Conservation (phyloP, 768 basidiomycete species). For the Psilocybe subaeruginosa region DNA sequence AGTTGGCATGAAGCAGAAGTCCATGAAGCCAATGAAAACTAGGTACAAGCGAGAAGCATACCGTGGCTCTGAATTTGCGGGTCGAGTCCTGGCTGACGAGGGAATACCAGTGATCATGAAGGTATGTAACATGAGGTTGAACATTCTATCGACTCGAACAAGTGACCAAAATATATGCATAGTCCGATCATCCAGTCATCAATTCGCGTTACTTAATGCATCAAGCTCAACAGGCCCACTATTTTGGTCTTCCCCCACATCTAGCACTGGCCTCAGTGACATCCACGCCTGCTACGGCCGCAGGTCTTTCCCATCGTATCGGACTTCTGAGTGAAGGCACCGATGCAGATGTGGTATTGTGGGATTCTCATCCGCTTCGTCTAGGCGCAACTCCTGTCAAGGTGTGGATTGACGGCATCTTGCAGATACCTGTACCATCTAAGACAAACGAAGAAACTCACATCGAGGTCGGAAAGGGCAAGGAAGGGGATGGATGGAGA, state of each 20-base stretch:
- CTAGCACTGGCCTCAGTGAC: constrained; percentile 70
- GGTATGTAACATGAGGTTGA: constrained; percentile 35
- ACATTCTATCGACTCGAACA: background rate
- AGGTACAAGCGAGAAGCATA: constrained; percentile 59
- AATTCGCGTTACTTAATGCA: constrained; percentile 71
- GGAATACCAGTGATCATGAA: constrained; percentile 81
- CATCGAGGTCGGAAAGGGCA: constrained; percentile 46
- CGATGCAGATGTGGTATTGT: constrained; percentile 74
- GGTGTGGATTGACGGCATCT: constrained; percentile 86
- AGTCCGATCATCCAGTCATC: constrained; percentile 62
- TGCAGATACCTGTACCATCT: constrained; percentile 60
- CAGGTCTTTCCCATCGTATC: constrained; percentile 78
- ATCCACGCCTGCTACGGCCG: constrained; percentile 61
- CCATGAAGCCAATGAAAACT: background rate
- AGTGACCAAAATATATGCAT: background rate
- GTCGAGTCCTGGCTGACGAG: constrained; percentile 72
- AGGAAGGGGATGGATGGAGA: constrained; percentile 45
- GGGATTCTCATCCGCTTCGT: constrained; percentile 76
- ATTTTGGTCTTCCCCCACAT: constrained; percentile 62
- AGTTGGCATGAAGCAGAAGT: background rate
- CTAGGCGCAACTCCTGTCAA: constrained; percentile 75
- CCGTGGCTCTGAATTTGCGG: constrained; percentile 78
- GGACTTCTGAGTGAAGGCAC: constrained; percentile 62
- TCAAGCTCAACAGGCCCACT: constrained; percentile 73
- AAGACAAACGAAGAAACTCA: constrained; percentile 39